Conservation (phyloP, 1,284 basidiomycete genomes). For the Hymenochaete sp. region DNA sequence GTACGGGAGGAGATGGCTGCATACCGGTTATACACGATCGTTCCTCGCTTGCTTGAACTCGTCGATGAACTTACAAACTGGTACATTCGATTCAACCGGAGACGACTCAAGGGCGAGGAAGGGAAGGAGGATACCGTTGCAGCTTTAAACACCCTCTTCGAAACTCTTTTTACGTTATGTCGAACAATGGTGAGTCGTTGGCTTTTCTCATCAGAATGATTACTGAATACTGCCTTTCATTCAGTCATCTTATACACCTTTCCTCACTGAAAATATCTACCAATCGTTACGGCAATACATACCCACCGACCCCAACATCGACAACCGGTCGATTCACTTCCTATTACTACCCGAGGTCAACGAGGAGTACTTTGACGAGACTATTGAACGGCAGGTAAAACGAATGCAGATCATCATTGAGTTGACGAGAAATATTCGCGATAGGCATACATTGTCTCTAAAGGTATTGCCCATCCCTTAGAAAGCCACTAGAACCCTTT, state of each 20-base stretch:
- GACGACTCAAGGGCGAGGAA: slow-evolving; percentile 92
- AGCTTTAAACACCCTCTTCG: slow-evolving; percentile 94
- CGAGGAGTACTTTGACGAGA: slow-evolving; percentile 92
- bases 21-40: slow-evolving; percentile 97
- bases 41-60: slow-evolving; percentile 86
- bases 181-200: slow-evolving; percentile 72
- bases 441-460: slow-evolving; percentile 81
- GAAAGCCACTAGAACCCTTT: neutral
- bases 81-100: slow-evolving; percentile 99
- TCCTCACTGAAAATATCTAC: slow-evolving; percentile 96
- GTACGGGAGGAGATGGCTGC: slow-evolving; percentile 94
- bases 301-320: slow-evolving; percentile 58
- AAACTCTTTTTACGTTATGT: slow-evolving; percentile 90
- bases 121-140: slow-evolving; percentile 82
- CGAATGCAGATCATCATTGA: slow-evolving; percentile 95
- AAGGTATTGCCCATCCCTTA: slow-evolving; percentile 49
- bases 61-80: slow-evolving; percentile 98
- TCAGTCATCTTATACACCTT: slow-evolving; percentile 96
- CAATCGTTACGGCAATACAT: slow-evolving; percentile 85
- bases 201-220: slow-evolving; percentile 12
- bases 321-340: slow-evolving; percentile 94
- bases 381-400: slow-evolving; percentile 91
- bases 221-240: slow-evolving; percentile 17
- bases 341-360: slow-evolving; percentile 89
- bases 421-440: slow-evolving; percentile 82